Evolutionary conservation across 176 grass and related monocot genomes (phyloP), one percentile per base, ranked within the genome.

Genomic region (Typha latifolia): DNA sequence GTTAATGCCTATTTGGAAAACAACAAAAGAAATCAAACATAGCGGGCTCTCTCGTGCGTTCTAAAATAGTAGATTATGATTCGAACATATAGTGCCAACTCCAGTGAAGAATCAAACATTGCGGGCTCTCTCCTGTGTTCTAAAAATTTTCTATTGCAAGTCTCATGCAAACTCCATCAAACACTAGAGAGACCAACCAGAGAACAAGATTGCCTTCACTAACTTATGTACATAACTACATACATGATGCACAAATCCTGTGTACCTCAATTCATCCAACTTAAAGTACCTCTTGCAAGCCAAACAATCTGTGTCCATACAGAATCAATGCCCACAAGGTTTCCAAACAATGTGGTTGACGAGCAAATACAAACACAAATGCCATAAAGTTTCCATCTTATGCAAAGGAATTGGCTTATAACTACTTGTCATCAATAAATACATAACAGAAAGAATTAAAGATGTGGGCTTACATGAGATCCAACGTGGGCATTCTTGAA

Each of bases 401-500:
- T 19, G 1, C 0, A 49, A 8, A 1, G 18, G 12, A 3, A 10
- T 13, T 15, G 53, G 23, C 14, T 2, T 0, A 16, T 49, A 32
- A 15, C 14, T 15, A 0, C 16, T 53, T 53, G 4, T 53, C 12
- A 53, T 6, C 15, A 11, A 27, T 15, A 50, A 50, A 63, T n/a
- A 31, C 14, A 32, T 12, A 27, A 3, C 16, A 1, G 5, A 12
- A 10, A 49, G 14, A 47, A 59, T 37, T 3, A 3, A 27, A 7
- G 8, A 49, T 0, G 12, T 29, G 24, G 56, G 26, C 49, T 82
- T 84, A 89, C 85, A 64, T 92, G 88, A 8, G 93, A 76, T 18
- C 87, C 85, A 66, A 97, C 86, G 59, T 72, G 78, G 4, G 93
- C 81, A 47, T 62, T 62, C 15, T 82, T 84, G 74, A 92, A 92